These are phyloP conservation scores for Vigna reflexopilosa DNA, from an alignment of 306 rosid species.

Conservation along the genomic window DNA sequence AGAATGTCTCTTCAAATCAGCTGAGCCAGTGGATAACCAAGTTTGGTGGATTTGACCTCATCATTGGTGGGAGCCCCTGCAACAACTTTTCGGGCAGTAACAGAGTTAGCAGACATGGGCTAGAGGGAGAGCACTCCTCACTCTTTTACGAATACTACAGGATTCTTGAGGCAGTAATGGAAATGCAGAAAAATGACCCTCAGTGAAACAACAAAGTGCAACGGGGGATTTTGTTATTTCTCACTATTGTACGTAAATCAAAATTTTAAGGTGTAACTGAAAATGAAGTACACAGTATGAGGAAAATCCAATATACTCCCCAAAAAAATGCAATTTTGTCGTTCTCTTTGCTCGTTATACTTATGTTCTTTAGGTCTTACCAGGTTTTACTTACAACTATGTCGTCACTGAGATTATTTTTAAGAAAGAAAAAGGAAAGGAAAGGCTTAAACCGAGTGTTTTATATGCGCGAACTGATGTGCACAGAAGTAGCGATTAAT, in stretches of 20 bases:
- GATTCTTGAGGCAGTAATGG: conserved; percentile 34
- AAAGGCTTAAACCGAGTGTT: not conserved
- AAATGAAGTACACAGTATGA: conserved; percentile 33
- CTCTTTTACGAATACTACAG: conserved; percentile 64
- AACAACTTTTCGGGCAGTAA: conserved; percentile 82
- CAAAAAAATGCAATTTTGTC: not conserved
- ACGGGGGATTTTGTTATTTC: not conserved
- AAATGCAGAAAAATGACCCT: conserved; percentile 1
- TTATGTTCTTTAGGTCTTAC: not conserved
- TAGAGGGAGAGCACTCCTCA: conserved; percentile 59
- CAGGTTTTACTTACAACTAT: conserved; percentile 17
- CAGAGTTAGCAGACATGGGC: conserved; percentile 68
- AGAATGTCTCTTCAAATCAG: conserved; percentile 50
- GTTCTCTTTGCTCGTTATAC: too few relatives aligned
- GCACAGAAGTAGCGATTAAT: not conserved
- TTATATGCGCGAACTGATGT: not conserved
- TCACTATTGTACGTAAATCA: not conserved
- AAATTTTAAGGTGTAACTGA: not conserved
- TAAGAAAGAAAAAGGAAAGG: not conserved
- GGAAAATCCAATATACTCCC: conserved; percentile 53
- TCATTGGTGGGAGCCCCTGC: conserved; percentile 86
- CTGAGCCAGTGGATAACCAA: conserved; percentile 49
- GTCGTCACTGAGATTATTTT: not conserved
- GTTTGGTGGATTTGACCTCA: conserved; percentile 81
- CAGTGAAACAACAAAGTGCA: not conserved